Percentiles rank a stretch among this genome's conserved stretches.
phyloP scores from a whole-genome alignment of 2,329 filamentous ascomycete species.

The Byssochlamys sp. region DNA sequence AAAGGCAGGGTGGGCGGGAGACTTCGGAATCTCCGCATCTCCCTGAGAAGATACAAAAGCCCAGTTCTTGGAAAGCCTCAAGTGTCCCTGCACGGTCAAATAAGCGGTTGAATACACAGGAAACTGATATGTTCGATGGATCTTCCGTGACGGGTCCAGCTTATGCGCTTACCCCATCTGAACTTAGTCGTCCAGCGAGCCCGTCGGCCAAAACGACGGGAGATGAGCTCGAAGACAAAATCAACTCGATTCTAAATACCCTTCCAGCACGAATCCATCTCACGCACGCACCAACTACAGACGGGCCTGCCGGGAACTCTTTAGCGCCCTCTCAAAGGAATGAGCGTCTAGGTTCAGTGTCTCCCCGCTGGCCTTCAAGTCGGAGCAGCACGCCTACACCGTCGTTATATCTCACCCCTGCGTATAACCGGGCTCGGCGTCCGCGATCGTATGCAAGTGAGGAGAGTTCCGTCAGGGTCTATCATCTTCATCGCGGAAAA shows the following conservation, averaged over 20 bases:
- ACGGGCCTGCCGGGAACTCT: slow-evolving; percentile 21
- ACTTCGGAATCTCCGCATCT: not conserved
- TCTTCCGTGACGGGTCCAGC: not conserved
- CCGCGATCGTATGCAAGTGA: slow-evolving; percentile 30
- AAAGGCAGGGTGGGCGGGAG: not conserved
- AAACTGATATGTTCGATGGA: not conserved
- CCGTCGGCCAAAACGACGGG: slow-evolving; percentile 38
- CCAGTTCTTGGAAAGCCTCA: not conserved
- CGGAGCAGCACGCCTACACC: slow-evolving; percentile 52
- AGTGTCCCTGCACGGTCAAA: not conserved
- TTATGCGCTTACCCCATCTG: slow-evolving; percentile 7
- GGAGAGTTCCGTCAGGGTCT: slow-evolving; percentile 74
- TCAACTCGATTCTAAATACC: slow-evolving; percentile 65
- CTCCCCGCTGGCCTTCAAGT: slow-evolving; percentile 24
- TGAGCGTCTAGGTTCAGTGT: slow-evolving; percentile 33
- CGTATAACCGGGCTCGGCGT: slow-evolving; percentile 23
- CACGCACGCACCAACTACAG: slow-evolving; percentile 41
- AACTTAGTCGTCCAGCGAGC: slow-evolving; percentile 34
- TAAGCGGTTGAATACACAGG: not conserved
- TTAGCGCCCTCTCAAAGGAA: slow-evolving; percentile 25
- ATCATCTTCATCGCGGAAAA: slow-evolving; percentile 76
- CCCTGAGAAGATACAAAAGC: not conserved
- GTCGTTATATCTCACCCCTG: slow-evolving; percentile 61
- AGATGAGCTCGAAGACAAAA: slow-evolving; percentile 68
- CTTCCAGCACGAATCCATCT: slow-evolving; percentile 74